Base-by-base conservation (phyloP, 352 stramenopile genomes). In the Pseudoperonospora humuli region DNA sequence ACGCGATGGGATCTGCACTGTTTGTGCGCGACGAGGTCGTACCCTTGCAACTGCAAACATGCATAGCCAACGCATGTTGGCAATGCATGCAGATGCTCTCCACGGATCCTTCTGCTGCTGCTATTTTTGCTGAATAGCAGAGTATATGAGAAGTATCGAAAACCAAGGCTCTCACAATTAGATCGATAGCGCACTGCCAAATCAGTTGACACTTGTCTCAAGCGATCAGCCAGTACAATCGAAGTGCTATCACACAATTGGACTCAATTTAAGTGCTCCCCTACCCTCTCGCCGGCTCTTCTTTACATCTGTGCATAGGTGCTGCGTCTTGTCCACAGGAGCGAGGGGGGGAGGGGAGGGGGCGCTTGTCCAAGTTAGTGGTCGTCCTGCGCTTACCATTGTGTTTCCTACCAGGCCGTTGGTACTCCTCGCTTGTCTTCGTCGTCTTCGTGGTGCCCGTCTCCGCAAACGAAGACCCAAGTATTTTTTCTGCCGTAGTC, bases 361-460 rank as follows among this genome's bases (percentile, higher is more conserved):
- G 10, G 34, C 19, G 8, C 28, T 31, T 13, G 7, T 27, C 25
- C 1, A 3, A 62, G 57, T 62, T 45, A 66, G 45, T 66, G 57
- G 57, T 67, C 52, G 51, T 58, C 53, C 53, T 63, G 53, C 57
- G 41, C 53, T 67, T 63, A 46, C 53, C 54, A 64, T 64, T 64
- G 50, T 60, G 36, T 52, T 60, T 67, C 57, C 53, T 63, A 59
- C 57, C 57, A 61, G 52, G 38, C 42, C 46, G 40, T 62, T 62
- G 45, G 51, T 62, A 66, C 56, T 52, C 47, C 50, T 52, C 54
- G 32, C 34, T 54, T 37, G 47, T 50, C 47, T 49, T 57, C 43
- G 37, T 49, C 28, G 29, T 47, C 46, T 43, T 21, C 35, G 37
- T 11, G 46, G 38, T 63, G 41, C 54, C 54, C 42, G 54, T 64